Evolutionary conservation across 2,329 filamentous ascomycete genomes (phyloP).

Genomic region (Pezicula rhizophila): DNA sequence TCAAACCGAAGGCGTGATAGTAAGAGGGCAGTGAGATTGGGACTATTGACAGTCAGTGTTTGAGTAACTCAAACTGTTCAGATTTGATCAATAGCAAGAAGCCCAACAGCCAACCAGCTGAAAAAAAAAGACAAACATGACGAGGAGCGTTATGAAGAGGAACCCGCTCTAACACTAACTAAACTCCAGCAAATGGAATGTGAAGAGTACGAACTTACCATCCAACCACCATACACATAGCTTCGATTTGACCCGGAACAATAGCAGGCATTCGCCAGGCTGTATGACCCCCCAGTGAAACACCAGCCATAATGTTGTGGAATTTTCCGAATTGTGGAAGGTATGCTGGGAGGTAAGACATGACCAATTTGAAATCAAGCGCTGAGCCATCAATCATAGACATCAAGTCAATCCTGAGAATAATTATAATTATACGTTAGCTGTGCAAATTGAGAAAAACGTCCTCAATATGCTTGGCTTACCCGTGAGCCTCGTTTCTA

Average conservation of each 20-base stretch:
- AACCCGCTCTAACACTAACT: background rate
- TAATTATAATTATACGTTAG: background rate
- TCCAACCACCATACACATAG: constrained; percentile 12
- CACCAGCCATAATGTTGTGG: constrained; percentile 11
- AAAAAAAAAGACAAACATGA: background rate
- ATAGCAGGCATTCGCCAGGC: constrained; percentile 7
- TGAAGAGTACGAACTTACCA: background rate
- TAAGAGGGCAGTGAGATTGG: constrained; percentile 8
- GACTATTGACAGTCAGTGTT: background rate
- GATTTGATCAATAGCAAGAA: no score
- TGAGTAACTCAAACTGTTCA: no score
- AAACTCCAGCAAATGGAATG: background rate
- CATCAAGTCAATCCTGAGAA: constrained; percentile 9
- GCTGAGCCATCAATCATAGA: constrained; percentile 12
- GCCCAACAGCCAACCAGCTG: no score
- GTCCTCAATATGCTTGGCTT: background rate
- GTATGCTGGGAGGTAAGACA: constrained; percentile 12
- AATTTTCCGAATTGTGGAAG: constrained; percentile 12
- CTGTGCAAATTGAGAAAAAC: background rate
- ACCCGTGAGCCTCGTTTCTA: constrained; percentile 14
- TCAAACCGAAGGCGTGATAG: constrained; percentile 9
- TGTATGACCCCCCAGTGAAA: constrained; percentile 11
- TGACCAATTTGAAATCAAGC: constrained; percentile 15
- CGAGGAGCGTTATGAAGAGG: background rate
- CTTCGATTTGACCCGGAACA: constrained; percentile 7